Evolutionary conservation across 768 basidiomycete species (phyloP), one percentile per base, ranked within the genome.

Genomic region (Collybia sordida): DNA sequence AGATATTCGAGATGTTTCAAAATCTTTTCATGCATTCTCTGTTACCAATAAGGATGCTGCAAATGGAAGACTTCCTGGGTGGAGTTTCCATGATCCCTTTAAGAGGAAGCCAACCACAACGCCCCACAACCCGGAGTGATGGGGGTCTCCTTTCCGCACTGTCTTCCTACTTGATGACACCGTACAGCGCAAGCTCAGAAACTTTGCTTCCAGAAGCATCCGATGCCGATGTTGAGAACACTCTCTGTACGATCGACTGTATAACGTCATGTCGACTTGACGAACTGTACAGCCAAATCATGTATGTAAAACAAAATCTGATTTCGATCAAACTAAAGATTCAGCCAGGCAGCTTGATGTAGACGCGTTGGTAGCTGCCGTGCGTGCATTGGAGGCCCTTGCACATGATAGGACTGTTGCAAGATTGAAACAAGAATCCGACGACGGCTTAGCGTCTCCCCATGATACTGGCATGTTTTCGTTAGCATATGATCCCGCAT

Each of bases 1-100:
- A 97, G 90, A 93, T 99, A 47, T 98, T 99, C 59, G 96, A 98
- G 67, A 98, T 98, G 86, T 95, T 96, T 70, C 89, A 95, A 62
- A 97, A 94, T 27, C 74, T 99, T 19, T 99, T 98, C 71, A 69
- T 98, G 40, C 90, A 98, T 64, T 95, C 95, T 15, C 75, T 98
- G 21, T 74, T 99, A 15, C 97, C 97, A 0, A 83, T 78, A 8
- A 78, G 88, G 43, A 90, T 99, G 88, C 72, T 97, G 9, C 93
- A 96, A 65, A 95, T 97, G 90, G 96, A 97, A 64, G 97, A 98
- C 63, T 98, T 99, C 72, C 79, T 98, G 7, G 93, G 93, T n/a
- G 95, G 94, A 14, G 83, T 86, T 25, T 89, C 92, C 6, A 87
- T 86, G 74, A 98, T 98, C 58, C 96, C 97, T 21, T 76, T 98